Percentiles rank a stretch among this genome's conserved stretches.
These are phyloP conservation scores for Ceratocystiopsis brevicomis DNA, from an alignment of 2,329 filamentous ascomycete genomes.

Conservation along the genomic window DNA sequence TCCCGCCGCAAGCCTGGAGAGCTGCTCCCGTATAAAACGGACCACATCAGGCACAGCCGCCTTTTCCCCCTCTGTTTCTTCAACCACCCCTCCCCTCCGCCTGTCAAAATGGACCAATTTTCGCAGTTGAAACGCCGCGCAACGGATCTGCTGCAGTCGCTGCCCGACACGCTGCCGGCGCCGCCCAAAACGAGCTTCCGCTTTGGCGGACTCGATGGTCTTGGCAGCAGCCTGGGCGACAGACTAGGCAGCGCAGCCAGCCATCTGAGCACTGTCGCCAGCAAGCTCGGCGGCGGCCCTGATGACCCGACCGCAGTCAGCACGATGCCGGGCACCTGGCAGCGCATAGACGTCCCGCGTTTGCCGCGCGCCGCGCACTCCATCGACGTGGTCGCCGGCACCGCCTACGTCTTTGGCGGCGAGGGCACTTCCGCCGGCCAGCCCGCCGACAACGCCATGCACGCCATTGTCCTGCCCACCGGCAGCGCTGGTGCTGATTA, in stretches of 20 bases:
- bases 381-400: constrained; percentile 37
- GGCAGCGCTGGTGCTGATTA: constrained; percentile 40
- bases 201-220: background rate
- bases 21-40: too few species aligned
- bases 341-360: constrained; percentile 32
- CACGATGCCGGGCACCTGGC: constrained; percentile 38
- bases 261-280: background rate
- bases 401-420: constrained; percentile 55
- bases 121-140: constrained; percentile 34
- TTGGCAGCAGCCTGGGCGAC: constrained; percentile 1
- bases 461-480: constrained; percentile 42
- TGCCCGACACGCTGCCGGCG: constrained; percentile 26
- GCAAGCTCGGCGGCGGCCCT: background rate
- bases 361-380: constrained; percentile 59
- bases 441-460: constrained; percentile 53
- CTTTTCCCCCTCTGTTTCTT: background rate
- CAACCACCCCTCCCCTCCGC: background rate
- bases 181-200: constrained; percentile 1
- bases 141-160: constrained; percentile 30
- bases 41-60: too few species aligned
- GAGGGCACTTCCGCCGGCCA: constrained; percentile 38
- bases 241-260: too few species aligned
- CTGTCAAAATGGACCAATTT: constrained; percentile 32
- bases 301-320: constrained; percentile 8
- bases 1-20: too few species aligned